Base-by-base conservation (phyloP, 148 eudicot species). In the Arctostaphylos glauca region DNA sequence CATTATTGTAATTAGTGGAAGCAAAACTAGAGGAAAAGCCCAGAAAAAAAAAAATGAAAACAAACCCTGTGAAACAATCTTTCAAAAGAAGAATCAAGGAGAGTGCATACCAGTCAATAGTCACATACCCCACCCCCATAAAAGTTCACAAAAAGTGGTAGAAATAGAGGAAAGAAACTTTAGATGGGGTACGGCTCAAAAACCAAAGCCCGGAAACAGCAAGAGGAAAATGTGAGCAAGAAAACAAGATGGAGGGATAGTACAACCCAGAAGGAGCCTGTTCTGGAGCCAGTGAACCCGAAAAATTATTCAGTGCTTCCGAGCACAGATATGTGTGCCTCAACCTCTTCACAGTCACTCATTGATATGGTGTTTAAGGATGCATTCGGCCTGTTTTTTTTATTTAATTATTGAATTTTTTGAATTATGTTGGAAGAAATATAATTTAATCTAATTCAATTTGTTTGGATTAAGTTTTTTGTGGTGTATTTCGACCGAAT, bases 81-180 rank as follows among this genome's bases (percentile, higher is more conserved):
- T 49, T 50, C 38, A 49, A 55, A 48, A 31, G 79, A 18, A 52
- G 41, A 54, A 50, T 25, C n/a, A 13, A 31, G 60, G 47, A 46
- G 79, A 52, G 79, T 53, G 60, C 74, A 48, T 48, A 15, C 52
- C 70, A 21, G 78, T 78, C 81, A 58, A 47, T 2, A 76, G 48
- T 31, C 58, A 72, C 13, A 66, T 15, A 58, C 78, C 78, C 85
- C 82, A 78, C 81, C 7, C 19, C 15, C 47, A 44, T 9, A 16
- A 53, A 77, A 78, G 56, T 76, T 54, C 56, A 38, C 18, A 49
- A 14, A 80, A 66, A 46, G 74, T 25, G 12, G 59, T 6, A 1
- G 64, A 41, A 48, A 25, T 10, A 48, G 47, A 66, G 56, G 43
- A 66, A 48, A 50, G 15, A 18, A 44, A 9, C 74, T 25, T 60